Evolutionary conservation across 306 rosid species (phyloP).

Genomic region (Erythrophleum fordii): DNA sequence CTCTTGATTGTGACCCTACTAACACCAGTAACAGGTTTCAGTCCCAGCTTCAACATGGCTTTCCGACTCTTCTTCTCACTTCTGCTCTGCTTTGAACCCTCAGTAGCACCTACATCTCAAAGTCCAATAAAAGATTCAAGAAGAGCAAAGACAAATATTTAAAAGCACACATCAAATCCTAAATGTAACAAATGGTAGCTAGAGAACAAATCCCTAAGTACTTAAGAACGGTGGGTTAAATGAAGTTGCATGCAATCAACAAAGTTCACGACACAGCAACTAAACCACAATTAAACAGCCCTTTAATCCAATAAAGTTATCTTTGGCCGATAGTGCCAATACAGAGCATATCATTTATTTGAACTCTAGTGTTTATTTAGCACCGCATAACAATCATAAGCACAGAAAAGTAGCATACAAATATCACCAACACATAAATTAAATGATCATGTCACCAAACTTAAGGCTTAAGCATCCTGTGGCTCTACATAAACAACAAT

Average conservation of each 20-base stretch:
- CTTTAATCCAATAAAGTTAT: neutral
- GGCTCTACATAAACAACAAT: constrained; percentile 17
- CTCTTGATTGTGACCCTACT: constrained; percentile 94
- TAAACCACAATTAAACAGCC: neutral
- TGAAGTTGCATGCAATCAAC: neutral
- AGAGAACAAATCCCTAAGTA: neutral
- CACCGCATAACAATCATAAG: neutral
- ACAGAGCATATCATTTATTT: neutral
- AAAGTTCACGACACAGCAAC: neutral
- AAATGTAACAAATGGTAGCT: neutral
- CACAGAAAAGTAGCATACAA: neutral
- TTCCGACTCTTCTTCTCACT: constrained; percentile 98
- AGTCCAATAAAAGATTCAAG: constrained; percentile 16
- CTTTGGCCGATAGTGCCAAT: no score
- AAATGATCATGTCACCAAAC: neutral
- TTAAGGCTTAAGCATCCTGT: neutral
- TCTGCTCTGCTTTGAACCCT: constrained; percentile 92
- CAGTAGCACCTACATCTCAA: constrained; percentile 59
- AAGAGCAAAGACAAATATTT: neutral
- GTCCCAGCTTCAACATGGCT: constrained; percentile 95
- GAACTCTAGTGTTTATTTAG: neutral
- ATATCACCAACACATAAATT: constrained; percentile 6
- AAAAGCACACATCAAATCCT: neutral
- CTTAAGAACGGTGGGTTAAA: neutral
- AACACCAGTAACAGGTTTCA: constrained; percentile 88